Conservation (phyloP, 495 filamentous ascomycete genomes). For the Daldinia concentrica region DNA sequence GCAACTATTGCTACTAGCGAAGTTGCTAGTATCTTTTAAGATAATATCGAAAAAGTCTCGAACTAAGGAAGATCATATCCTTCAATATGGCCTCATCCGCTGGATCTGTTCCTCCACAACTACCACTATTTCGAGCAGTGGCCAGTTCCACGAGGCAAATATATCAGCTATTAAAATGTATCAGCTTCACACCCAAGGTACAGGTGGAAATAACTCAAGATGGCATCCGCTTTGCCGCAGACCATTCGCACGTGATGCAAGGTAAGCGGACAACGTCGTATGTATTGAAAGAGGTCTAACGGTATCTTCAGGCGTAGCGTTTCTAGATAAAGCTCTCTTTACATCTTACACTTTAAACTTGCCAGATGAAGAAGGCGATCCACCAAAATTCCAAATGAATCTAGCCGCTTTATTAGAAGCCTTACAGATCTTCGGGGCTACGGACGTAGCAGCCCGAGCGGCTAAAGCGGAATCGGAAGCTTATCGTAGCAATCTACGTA, state of each 20-base stretch:
- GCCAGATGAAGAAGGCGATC: constrained; percentile 48
- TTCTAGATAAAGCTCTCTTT: constrained; percentile 87
- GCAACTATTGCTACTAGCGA: constrained; percentile 5
- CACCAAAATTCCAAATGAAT: constrained; percentile 78
- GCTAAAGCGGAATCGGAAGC: constrained; percentile 61
- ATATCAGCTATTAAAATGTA: constrained; percentile 87
- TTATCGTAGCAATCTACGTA: constrained; percentile 63
- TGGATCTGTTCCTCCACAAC: constrained; percentile 31
- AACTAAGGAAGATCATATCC: background rate
- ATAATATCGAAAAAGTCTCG: constrained; percentile 11
- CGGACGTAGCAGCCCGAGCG: constrained; percentile 67
- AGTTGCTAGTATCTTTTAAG: background rate
- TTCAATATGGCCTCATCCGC: constrained; percentile 23
- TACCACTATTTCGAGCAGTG: constrained; percentile 80
- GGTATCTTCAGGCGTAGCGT: constrained; percentile 69
- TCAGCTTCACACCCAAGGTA: constrained; percentile 80
- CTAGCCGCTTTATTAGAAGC: constrained; percentile 90
- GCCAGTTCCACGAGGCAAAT: constrained; percentile 88
- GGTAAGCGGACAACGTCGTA: constrained; percentile 54
- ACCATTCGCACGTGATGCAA: constrained; percentile 87
- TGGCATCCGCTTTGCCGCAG: constrained; percentile 85
- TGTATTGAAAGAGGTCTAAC: constrained; percentile 6
- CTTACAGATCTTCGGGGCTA: constrained; percentile 89
- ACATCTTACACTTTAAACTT: constrained; percentile 73
- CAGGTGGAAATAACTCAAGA: constrained; percentile 84